Percentiles rank a stretch among this genome's conserved stretches.
Evolutionary conservation across 2,329 filamentous ascomycete genomes (phyloP).

Genomic region (Microdochium trichocladiopsis): DNA sequence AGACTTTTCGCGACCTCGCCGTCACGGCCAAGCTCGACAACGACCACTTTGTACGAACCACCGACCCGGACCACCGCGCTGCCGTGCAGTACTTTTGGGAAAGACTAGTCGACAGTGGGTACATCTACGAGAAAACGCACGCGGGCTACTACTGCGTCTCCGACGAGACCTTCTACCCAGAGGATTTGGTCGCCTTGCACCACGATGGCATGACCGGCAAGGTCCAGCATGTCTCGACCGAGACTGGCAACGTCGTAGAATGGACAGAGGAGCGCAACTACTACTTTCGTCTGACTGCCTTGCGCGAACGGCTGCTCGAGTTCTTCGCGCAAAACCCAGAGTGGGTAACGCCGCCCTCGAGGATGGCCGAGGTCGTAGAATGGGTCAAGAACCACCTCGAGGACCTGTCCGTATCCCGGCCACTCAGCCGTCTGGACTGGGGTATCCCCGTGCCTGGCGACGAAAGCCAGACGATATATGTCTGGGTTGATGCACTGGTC

Average conservation of each 20-base stretch:
- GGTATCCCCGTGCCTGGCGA: conserved; percentile 86
- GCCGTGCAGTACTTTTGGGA: conserved; percentile 89
- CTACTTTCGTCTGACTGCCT: conserved; percentile 83
- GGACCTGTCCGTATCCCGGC: conserved; percentile 86
- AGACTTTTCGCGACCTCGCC: conserved; percentile 72
- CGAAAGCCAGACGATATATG: conserved; percentile 83
- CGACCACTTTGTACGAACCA: conserved; percentile 89
- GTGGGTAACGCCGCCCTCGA: conserved; percentile 66
- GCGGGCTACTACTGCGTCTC: conserved; percentile 95
- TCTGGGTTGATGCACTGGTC: conserved; percentile 93
- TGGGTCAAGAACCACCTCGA: conserved; percentile 73
- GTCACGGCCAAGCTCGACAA: conserved; percentile 61
- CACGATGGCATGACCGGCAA: conserved; percentile 75
- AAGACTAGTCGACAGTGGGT: conserved; percentile 65
- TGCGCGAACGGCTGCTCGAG: conserved; percentile 69
- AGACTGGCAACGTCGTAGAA: conserved; percentile 89
- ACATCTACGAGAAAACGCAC: conserved; percentile 80
- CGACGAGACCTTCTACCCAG: conserved; percentile 93
- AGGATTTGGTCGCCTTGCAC: conserved; percentile 63
- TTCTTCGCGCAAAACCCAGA: conserved; percentile 73
- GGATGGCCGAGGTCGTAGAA: conserved; percentile 72
- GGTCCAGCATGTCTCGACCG: conserved; percentile 74
- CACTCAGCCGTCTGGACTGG: conserved; percentile 72
- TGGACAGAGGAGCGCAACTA: conserved; percentile 93
- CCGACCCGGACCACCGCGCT: conserved; percentile 71